Evolutionary conservation across 2,329 filamentous ascomycete genomes (phyloP), one percentile per base, ranked within the genome.

Genomic region (Fusarium sp.): DNA sequence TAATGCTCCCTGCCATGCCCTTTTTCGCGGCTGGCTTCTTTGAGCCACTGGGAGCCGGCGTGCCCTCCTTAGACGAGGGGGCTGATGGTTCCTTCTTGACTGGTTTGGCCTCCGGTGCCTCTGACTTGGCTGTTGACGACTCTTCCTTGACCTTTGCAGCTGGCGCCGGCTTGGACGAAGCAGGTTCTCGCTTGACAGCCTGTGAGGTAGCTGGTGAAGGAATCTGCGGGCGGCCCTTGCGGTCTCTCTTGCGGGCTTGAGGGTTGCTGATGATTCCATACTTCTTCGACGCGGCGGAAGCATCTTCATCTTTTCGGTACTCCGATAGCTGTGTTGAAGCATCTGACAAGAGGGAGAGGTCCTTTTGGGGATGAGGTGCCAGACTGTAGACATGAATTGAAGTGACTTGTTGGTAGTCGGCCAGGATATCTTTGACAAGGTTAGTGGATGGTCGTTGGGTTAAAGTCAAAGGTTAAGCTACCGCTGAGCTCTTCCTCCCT

Each of bases 311-410:
- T 11, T 84, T 82, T 61, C 88, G 86, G 4, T 91, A 85, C 9
- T 86, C 86, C 20, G 88, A 83, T 11, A 94, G 85, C 69, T 94
- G 89, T 30, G 90, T 88, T 47, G 90, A 90, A 43, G 91, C 89
- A 64, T 97, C 92, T 4, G 92, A 90, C 43, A 98, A 85, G 1
- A 92, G 81, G 76, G 94, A 90, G 20, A 97, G 83, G 79, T 96
- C 88, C 80, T 85, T 92, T 17, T 95, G 85, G 1, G 91, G 88
- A 40, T 90, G 88, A 1, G 93, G 88, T 47, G 94, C 91, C 20
- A 98, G 80, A 78, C 95, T 98, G 85, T 98, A 98, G 50, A 98
- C 85, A 77, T 98, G 95, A 69, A 98, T 92, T 0, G 94, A 93
- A 0, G 87, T 88, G 63, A 98, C 90, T n/a, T 90, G 86, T 58